Evolutionary conservation across 805 yeast species (phyloP), one percentile per base, ranked within the genome.

Genomic region (Pichia exigua): DNA sequence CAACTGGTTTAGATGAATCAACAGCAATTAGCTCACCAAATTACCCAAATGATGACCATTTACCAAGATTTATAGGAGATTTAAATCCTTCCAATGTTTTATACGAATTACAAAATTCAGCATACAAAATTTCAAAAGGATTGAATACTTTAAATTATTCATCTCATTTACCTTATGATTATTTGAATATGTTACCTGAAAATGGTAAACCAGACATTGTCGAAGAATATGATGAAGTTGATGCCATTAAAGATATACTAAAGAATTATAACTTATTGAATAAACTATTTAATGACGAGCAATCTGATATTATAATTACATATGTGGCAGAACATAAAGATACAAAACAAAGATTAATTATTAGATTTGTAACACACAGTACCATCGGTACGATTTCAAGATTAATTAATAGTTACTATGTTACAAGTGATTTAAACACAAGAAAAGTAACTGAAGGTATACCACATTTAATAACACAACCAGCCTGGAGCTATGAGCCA

Each of bases 211-310:
- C 26, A 2, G 18, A 17, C 4, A 28, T 26, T 15, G 21, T 39
- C 7, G 7, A 28, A 10, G 21, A 39, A 18, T 9, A 40, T 11
- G 45, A 35, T 8, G 43, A 27, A 20, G 12, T 11, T 7, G 26
- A 13, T 26, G 15, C 4, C 1, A n/a, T 56, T 27, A 45, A 44
- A 12, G 27, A 42, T 20, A 15, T 54, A 3, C 10, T 50, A 22
- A 48, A 45, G 1, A 45, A 44, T 8, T 56, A 46, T 40, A 41
- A 10, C 2, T 24, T 56, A 13, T n/a, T 77, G 15, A 45, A 41
- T 28, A 54, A 47, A 48, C 28, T 48, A 4, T 20, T 26, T 22
- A 26, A 24, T 22, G 49, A 52, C 17, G 61, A 50, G 10, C 26
- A 45, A 1, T 50, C 54, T 13, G 59, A 54, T 49, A 18, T 45